Percentiles rank a stretch among this genome's conserved stretches.
phyloP scores from a whole-genome alignment of 148 eudicot genomes.

The Rhododendron ferrugineum region DNA sequence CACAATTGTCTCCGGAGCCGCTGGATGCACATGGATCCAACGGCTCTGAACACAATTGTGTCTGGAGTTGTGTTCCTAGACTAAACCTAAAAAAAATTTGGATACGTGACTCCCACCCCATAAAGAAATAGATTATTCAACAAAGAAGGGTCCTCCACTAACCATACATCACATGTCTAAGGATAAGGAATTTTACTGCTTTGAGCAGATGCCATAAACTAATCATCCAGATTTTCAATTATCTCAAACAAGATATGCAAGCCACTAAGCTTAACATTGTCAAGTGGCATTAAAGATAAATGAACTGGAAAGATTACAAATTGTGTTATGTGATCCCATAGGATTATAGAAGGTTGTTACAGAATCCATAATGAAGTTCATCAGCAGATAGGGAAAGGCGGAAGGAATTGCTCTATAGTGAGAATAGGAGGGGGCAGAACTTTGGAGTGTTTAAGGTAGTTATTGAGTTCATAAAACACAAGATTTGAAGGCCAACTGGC shows the following conservation, averaged over 20 bases:
- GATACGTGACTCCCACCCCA: background rate
- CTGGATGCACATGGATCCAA: background rate
- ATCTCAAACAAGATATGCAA: background rate
- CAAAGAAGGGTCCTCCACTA: background rate
- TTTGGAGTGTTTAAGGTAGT: background rate
- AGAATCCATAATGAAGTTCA: background rate
- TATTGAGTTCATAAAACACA: background rate
- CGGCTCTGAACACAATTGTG: too few relatives aligned
- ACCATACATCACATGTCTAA: background rate
- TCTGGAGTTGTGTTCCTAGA: background rate
- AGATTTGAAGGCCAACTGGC: background rate
- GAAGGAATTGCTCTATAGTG: background rate
- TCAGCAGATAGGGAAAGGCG: background rate
- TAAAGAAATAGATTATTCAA: background rate
- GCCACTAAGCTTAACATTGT: background rate
- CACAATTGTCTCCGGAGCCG: background rate
- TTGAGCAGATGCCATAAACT: background rate
- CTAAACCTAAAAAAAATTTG: background rate
- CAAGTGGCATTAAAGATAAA: background rate
- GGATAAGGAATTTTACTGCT: background rate
- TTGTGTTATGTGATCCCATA: background rate
- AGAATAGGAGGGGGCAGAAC: background rate
- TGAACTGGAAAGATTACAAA: background rate
- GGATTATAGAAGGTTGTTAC: background rate
- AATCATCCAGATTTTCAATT: background rate